Evolutionary conservation across 768 basidiomycete genomes (phyloP), one percentile per base, ranked within the genome.

Genomic region (Mycena capillaripes): DNA sequence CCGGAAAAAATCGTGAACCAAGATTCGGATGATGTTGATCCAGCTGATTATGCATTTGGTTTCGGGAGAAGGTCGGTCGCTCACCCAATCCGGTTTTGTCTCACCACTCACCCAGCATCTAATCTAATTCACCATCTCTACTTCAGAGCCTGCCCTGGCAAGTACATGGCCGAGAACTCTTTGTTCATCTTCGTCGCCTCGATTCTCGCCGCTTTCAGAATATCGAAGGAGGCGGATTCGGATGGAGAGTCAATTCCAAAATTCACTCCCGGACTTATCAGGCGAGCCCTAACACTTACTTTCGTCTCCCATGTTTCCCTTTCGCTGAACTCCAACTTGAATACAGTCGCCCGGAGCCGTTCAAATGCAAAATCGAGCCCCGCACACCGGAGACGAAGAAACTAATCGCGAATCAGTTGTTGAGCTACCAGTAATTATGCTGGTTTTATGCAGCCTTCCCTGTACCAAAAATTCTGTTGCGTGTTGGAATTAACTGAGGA

Each of bases 151-250:
- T 68, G 66, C 30, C 66, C 66, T 6, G 66, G 66, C 25, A 40
- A 29, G 32, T 29, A 32, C 21, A n/a, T 59, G 19, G 68, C 68
- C 29, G 59, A 69, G 74, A 76, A 75, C 42, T 58, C 52, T 11
- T 32, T 38, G 16, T 65, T 71, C 25, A 71, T 71, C 10, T 65
- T 66, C 30, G 40, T 57, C 8, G 70, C 57, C 17, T 65, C 69
- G 4, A 65, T 65, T 19, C 55, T 70, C 25, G 29, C 62, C 16
- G 46, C 30, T 12, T 71, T 65, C 63, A 50, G 16, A 11, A 66
- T 71, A 44, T 32, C 34, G 12, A 32, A 34, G 16, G 36, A 16
- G 2, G 21, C 42, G 19, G 44, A 60, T 29, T 55, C 58, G 1
- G 36, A 7, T 7, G 48, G 50, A 16, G 14, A 65, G 1, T 11